Conservation (phyloP, 148 eudicot genomes). For the Pouteria glomerata region DNA sequence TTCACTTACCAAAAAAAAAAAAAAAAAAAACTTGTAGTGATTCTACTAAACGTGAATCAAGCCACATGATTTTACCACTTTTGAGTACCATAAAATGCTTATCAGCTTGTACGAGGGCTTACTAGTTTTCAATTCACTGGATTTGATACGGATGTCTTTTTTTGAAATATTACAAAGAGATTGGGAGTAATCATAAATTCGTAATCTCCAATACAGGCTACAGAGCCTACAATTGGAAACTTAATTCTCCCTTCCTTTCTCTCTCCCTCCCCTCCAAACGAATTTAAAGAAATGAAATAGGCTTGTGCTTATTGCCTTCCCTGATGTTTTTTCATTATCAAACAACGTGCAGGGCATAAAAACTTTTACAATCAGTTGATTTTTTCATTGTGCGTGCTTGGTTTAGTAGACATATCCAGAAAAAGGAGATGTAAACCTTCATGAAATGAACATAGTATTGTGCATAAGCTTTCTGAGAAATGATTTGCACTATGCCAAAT, state of each 20-base stretch:
- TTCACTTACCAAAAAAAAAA: too few species aligned
- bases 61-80: neutral
- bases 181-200: neutral
- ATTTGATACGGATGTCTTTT: neutral
- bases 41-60: neutral
- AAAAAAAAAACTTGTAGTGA: neutral
- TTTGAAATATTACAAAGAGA: neutral
- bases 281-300: neutral
- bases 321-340: neutral
- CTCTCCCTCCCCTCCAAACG: neutral
- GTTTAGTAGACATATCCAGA: neutral
- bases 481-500: neutral
- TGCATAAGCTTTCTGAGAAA: constrained; percentile 3
- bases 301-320: neutral
- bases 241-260: neutral
- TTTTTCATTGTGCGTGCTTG: neutral
- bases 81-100: constrained; percentile 5
- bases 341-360: neutral
- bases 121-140: neutral
- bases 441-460: neutral
- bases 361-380: neutral
- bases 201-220: neutral
- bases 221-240: neutral
- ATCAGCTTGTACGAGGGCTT: neutral
- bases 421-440: neutral